Conservation (phyloP, 495 filamentous ascomycete genomes). For the Neurospora sp. region DNA sequence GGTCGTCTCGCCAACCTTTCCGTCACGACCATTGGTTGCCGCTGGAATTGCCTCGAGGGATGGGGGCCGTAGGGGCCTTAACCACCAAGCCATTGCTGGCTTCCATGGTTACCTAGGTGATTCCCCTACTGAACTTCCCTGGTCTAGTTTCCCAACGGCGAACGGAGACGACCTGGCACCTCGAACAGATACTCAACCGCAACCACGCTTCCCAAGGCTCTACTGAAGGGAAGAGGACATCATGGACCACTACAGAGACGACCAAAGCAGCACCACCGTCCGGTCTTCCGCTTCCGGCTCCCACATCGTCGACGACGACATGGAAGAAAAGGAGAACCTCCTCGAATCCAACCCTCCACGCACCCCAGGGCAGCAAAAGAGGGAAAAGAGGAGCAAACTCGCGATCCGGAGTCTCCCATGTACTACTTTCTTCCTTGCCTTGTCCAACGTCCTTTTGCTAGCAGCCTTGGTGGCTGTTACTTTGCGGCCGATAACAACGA, state of each 20-base stretch:
- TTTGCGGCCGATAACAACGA: neutral
- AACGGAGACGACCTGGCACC: neutral
- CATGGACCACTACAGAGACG: constrained; percentile 3
- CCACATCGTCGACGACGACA: neutral
- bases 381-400: too few relatives aligned
- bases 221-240: too few relatives aligned
- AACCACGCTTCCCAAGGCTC: too few relatives aligned
- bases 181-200: neutral
- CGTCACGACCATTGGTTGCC: neutral
- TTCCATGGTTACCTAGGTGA: neutral
- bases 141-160: too few relatives aligned
- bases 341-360: neutral
- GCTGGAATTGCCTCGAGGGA: neutral
- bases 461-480: neutral
- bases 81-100: neutral
- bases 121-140: neutral
- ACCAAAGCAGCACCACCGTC: neutral
- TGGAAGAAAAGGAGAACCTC: neutral
- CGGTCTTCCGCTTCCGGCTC: neutral
- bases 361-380: neutral
- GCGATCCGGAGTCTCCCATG: neutral
- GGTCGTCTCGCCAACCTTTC: too few relatives aligned
- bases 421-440: neutral
- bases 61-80: neutral
- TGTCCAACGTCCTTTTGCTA: neutral